These are phyloP conservation scores for Fusarium papillatum DNA, from an alignment of 2,329 filamentous ascomycete genomes.

Conservation along the genomic window DNA sequence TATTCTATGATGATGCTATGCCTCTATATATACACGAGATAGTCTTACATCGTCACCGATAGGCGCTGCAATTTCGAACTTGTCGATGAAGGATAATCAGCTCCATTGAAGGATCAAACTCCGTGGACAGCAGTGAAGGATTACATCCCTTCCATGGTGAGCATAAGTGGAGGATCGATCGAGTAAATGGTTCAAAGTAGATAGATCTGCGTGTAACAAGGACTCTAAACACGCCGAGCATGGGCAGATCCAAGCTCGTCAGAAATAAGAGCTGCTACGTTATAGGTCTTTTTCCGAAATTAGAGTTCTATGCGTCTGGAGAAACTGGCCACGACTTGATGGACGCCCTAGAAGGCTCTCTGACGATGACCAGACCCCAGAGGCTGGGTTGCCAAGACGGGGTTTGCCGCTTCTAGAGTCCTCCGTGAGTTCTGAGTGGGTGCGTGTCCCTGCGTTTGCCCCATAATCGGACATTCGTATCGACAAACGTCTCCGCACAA, in stretches of 20 bases:
- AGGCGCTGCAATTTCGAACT: not conserved
- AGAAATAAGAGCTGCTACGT: not conserved
- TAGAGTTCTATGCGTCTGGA: not conserved
- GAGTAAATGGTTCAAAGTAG: conserved; percentile 1
- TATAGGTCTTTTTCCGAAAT: not conserved
- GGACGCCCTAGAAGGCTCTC: not conserved
- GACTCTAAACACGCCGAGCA: not conserved
- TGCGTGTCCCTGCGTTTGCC: not conserved
- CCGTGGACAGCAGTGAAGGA: not conserved
- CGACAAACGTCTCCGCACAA: not conserved
- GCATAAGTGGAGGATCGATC: not conserved
- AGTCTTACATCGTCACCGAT: not conserved
- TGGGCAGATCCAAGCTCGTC: not conserved
- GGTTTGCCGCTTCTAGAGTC: not conserved
- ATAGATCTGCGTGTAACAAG: not conserved
- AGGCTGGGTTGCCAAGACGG: not conserved
- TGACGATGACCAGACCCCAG: not conserved
- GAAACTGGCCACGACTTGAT: not conserved
- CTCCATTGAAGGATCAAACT: conserved; percentile 1
- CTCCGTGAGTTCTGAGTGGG: not conserved
- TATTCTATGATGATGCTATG: not conserved
- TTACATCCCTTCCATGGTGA: not conserved
- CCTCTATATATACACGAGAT: not conserved
- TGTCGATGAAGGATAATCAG: not conserved
- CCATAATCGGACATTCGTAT: not conserved